phyloP scores from a whole-genome alignment of 1,284 basidiomycete genomes.

The Ceratobasidium sp. region DNA sequence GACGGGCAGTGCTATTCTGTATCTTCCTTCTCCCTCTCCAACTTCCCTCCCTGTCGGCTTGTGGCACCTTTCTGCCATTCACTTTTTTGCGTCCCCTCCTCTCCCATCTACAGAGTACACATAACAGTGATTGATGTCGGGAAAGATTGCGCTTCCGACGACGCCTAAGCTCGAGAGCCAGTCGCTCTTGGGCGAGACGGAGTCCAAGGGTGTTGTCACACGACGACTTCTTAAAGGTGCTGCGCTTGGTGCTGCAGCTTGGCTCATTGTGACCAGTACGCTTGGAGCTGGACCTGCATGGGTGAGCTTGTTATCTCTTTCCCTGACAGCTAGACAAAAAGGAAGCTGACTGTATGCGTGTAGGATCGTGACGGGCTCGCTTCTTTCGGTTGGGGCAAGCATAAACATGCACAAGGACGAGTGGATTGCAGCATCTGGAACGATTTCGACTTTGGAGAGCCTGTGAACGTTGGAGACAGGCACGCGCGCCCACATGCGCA shows the following conservation, averaged over 20 bases:
- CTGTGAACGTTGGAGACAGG: not conserved
- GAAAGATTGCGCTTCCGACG: constrained; percentile 24
- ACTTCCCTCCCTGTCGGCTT: too few species aligned
- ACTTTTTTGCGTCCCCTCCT: too few species aligned
- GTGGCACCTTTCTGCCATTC: too few species aligned
- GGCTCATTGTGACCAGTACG: constrained; percentile 5
- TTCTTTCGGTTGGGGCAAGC: not conserved
- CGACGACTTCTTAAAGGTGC: constrained; percentile 18
- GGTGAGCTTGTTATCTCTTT: too few species aligned
- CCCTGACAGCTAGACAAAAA: too few species aligned
- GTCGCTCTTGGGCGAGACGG: not conserved
- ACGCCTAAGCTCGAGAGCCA: constrained; percentile 32
- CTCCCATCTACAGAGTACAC: too few species aligned
- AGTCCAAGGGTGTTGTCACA: not conserved
- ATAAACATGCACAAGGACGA: not conserved
- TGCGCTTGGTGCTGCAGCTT: constrained; percentile 15
- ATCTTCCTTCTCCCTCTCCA: not conserved
- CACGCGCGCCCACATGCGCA: not conserved
- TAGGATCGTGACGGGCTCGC: constrained; percentile 11
- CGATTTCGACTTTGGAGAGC: constrained; percentile 28
- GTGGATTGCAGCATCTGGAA: constrained; percentile 33
- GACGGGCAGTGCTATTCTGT: not conserved
- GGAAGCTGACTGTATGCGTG: not conserved
- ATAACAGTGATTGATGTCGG: constrained; percentile 2
- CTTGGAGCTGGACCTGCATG: not conserved